phyloP scores from a whole-genome alignment of 2,329 filamentous ascomycete species.

The Tolypocladium paradoxum region DNA sequence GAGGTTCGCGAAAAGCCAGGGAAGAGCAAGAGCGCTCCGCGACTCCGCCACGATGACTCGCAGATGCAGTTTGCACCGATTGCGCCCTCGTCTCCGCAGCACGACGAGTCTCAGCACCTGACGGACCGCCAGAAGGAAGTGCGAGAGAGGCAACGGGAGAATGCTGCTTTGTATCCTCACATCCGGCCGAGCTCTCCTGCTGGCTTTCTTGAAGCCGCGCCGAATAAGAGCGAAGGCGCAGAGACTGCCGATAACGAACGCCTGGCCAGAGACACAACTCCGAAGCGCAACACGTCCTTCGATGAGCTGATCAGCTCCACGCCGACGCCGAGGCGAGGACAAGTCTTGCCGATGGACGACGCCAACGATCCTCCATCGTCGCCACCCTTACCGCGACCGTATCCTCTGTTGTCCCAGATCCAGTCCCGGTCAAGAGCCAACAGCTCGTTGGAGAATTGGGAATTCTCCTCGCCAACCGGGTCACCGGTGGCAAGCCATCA shows the following conservation, averaged over 20 bases:
- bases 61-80: slow-evolving; percentile 69
- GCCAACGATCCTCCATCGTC: slow-evolving; percentile 47
- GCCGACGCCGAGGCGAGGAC: slow-evolving; percentile 48
- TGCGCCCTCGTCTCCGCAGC: slow-evolving; percentile 42
- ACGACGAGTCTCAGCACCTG: slow-evolving; percentile 57
- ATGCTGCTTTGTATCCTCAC: slow-evolving; percentile 56
- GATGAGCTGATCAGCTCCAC: slow-evolving; percentile 48
- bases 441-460: slow-evolving; percentile 31
- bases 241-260: slow-evolving; percentile 6
- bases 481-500: slow-evolving; percentile 33
- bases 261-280: slow-evolving; percentile 29
- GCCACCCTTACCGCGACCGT: slow-evolving; percentile 43
- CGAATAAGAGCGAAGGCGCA: slow-evolving; percentile 7
- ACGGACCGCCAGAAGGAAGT: slow-evolving; percentile 75
- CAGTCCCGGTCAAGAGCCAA: slow-evolving; percentile 32
- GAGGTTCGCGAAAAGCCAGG: slow-evolving; percentile 12
- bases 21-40: slow-evolving; percentile 30
- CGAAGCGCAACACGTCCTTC: slow-evolving; percentile 31
- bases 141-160: slow-evolving; percentile 58
- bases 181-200: slow-evolving; percentile 42
- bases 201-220: slow-evolving; percentile 10
- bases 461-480: slow-evolving; percentile 46
- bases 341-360: slow-evolving; percentile 36
- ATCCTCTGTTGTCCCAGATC: slow-evolving; percentile 41
- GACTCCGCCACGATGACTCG: slow-evolving; percentile 67